Evolutionary conservation across 768 basidiomycete species (phyloP).

Genomic region (Tylopilus sp.): DNA sequence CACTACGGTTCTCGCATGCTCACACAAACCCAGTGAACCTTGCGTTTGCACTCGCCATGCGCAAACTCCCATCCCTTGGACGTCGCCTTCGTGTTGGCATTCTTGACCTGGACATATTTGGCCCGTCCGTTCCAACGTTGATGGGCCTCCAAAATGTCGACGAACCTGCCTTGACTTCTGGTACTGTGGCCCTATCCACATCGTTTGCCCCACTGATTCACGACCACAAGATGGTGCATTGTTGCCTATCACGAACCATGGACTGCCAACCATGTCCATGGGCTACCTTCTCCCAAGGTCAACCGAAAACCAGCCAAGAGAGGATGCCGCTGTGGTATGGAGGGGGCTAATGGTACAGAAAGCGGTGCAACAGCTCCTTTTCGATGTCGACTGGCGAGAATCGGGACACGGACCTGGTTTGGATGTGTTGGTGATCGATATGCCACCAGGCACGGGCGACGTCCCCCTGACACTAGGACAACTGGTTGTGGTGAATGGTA

Average conservation of each 20-base stretch:
- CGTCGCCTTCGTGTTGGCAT: constrained; percentile 70
- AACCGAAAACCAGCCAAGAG: constrained; percentile 44
- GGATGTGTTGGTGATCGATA: constrained; percentile 88
- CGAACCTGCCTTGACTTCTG: constrained; percentile 72
- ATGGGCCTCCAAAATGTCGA: constrained; percentile 81
- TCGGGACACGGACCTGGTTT: constrained; percentile 41
- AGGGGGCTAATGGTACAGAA: constrained; percentile 98
- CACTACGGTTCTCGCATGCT: neutral
- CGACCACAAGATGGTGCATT: constrained; percentile 62
- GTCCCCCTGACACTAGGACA: constrained; percentile 91
- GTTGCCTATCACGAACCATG: constrained; percentile 82
- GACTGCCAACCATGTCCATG: constrained; percentile 94
- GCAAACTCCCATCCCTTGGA: constrained; percentile 29
- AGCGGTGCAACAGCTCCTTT: constrained; percentile 92
- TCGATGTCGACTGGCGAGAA: constrained; percentile 88
- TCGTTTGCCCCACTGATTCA: neutral
- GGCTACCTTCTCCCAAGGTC: constrained; percentile 80
- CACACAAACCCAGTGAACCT: constrained; percentile 60
- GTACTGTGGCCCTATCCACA: constrained; percentile 43
- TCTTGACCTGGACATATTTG: constrained; percentile 94
- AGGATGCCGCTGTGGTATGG: constrained; percentile 88
- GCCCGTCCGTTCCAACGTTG: constrained; percentile 88
- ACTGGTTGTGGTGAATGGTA: constrained; percentile 79
- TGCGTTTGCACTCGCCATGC: constrained; percentile 66
- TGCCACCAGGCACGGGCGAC: constrained; percentile 97